phyloP scores from a whole-genome alignment of 345 rosid genomes.

The Populus alba region DNA sequence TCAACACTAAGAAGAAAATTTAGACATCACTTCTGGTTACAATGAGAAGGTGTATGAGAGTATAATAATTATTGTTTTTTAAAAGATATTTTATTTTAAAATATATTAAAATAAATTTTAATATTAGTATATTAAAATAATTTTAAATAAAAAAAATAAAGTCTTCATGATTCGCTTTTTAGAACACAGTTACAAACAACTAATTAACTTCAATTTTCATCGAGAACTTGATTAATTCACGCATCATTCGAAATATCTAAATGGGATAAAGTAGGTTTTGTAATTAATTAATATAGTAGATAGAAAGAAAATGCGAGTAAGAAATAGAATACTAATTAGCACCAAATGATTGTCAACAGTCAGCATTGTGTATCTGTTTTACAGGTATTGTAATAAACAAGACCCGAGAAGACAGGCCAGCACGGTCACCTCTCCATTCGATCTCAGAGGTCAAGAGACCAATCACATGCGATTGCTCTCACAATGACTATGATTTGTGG shows the following conservation, averaged over 20 bases:
- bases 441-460: not conserved
- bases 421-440: not conserved
- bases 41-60: not conserved
- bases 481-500: conserved; percentile 35
- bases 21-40: not conserved
- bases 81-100: no score
- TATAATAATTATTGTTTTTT: no score
- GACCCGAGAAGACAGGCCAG: not conserved
- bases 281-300: not conserved
- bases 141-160: no score
- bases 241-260: no score
- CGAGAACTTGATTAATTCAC: no score
- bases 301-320: not conserved
- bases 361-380: not conserved
- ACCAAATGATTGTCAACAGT: no score
- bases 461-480: conserved; percentile 40
- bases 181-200: no score
- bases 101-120: no score
- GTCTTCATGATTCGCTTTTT: no score
- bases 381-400: not conserved
- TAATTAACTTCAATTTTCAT: no score
- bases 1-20: not conserved
- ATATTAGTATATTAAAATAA: no score
- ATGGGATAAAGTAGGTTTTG: not conserved
- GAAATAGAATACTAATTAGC: not conserved